Conservation (phyloP, 192 early-diverging fungal species). For the Haplosporangium gracile region DNA sequence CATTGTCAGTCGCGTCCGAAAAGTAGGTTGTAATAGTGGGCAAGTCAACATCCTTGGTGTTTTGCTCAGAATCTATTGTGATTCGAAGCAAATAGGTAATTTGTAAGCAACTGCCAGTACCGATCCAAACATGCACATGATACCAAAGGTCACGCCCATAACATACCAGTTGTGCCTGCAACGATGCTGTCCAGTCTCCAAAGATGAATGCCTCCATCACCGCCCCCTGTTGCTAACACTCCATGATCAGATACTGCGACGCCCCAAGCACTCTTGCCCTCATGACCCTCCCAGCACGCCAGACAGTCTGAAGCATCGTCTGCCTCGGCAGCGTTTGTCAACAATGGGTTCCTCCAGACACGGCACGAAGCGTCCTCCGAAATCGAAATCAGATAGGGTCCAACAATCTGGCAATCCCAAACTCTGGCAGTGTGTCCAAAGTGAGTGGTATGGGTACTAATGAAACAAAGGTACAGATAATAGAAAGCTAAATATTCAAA, state of each 20-base stretch:
- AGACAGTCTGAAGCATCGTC: constrained; percentile 63
- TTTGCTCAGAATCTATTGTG: constrained; percentile 36
- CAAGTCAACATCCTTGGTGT: constrained; percentile 48
- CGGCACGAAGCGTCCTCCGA: constrained; percentile 87
- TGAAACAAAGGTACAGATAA: background rate
- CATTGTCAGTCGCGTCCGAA: constrained; percentile 11
- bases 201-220: constrained; percentile 83
- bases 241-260: constrained; percentile 67
- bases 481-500: background rate
- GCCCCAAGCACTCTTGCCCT: constrained; percentile 86
- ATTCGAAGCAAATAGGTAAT: background rate
- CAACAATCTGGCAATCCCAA: constrained; percentile 80
- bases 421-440: constrained; percentile 86
- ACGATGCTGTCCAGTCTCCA: constrained; percentile 74
- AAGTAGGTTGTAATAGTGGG: constrained; percentile 33
- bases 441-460: constrained; percentile 30
- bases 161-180: constrained; percentile 66
- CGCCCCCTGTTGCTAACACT: constrained; percentile 77
- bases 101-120: background rate
- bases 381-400: constrained; percentile 71
- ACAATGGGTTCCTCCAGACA: constrained; percentile 74
- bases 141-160: background rate
- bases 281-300: constrained; percentile 85
- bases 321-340: constrained; percentile 28
- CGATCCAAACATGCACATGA: background rate